Base-by-base conservation (phyloP, 306 rosid genomes). In the Ormosia emarginata region DNA sequence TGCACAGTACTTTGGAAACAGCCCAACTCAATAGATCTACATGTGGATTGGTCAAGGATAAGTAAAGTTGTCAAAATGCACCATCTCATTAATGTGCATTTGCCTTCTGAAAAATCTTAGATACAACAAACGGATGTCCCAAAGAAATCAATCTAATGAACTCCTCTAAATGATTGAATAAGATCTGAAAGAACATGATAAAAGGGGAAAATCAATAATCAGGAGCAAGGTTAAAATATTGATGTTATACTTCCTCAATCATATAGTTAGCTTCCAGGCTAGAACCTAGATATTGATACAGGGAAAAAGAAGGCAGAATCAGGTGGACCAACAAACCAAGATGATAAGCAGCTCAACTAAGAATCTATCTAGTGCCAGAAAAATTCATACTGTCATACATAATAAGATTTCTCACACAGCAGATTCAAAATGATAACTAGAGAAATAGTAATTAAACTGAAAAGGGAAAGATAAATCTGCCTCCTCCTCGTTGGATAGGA, bases 401-500 rank as follows among this genome's bases (percentile, higher is more conserved):
- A 59, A 52, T 58, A 41, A 59, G 8, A 68, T 40, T 61, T 61
- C 68, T 40, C 46, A 61, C 37, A 67, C 56, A 18, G 13, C 49
- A 61, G 46, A 79, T 73, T 39, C 67, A 79, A 46, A 46, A 77
- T 52, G 43, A 32, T 62, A 40, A 62, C 44, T 32, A 66, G 46
- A 46, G 15, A 67, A 18, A 59, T 24, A 6, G 34, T 13, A 59
- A 40, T 49, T 74, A 61, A 67, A 67, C 41, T 24, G 80, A 56
- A 74, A 74, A 9, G 40, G 84, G 18, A 40, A 81, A 78, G 46
- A 58, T 18, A 77, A 61, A 56, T 63, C 71, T 18, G 50, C 69
- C 77, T 37, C 76, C 58, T 8, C 74, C 75, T 9, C 62, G 77
- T 67, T 77, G 75, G 64, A 78, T 74, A 80, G 44, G 9, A 80